A percentile compares a stretch with the other conserved stretches of the same genome.
Conservation (phyloP, 1,284 basidiomycete species). For the Pseudozyma sp. region DNA sequence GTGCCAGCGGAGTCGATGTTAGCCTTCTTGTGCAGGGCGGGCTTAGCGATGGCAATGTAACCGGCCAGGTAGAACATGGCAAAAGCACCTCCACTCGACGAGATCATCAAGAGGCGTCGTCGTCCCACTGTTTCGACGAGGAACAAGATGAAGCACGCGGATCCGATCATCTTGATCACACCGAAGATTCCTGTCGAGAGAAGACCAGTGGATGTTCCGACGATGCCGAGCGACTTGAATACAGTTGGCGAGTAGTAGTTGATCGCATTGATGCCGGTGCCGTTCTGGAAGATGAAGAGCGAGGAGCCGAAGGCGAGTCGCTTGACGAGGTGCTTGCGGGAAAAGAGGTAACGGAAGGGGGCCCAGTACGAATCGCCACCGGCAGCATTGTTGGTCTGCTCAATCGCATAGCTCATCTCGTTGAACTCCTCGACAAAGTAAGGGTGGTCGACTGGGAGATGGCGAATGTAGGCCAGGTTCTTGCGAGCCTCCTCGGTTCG, state of each 20-base stretch:
- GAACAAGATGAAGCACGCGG: constrained; percentile 74
- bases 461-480: constrained; percentile 58
- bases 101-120: constrained; percentile 70
- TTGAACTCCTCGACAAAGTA: constrained; percentile 50
- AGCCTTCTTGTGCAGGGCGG: constrained; percentile 8
- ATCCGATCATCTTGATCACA: constrained; percentile 79
- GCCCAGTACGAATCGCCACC: constrained; percentile 39
- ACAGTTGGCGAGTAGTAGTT: constrained; percentile 71
- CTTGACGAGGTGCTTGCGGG: constrained; percentile 16
- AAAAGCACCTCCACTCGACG: constrained; percentile 53
- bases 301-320: constrained; percentile 22
- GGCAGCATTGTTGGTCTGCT: constrained; percentile 9
- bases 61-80: constrained; percentile 53
- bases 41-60: constrained; percentile 56
- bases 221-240: constrained; percentile 72
- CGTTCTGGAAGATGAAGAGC: constrained; percentile 31
- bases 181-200: constrained; percentile 83
- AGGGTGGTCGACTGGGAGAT: constrained; percentile 58
- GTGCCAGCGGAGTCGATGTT: constrained; percentile 24
- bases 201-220: constrained; percentile 72
- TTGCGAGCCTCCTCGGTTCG: constrained; percentile 58
- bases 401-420: constrained; percentile 17
- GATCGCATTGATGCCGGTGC: constrained; percentile 62
- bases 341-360: constrained; percentile 49
- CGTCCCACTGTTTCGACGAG: constrained; percentile 77